These are phyloP conservation scores for Alternaria sp. DNA, from an alignment of 2,329 filamentous ascomycete species.

Conservation along the genomic window DNA sequence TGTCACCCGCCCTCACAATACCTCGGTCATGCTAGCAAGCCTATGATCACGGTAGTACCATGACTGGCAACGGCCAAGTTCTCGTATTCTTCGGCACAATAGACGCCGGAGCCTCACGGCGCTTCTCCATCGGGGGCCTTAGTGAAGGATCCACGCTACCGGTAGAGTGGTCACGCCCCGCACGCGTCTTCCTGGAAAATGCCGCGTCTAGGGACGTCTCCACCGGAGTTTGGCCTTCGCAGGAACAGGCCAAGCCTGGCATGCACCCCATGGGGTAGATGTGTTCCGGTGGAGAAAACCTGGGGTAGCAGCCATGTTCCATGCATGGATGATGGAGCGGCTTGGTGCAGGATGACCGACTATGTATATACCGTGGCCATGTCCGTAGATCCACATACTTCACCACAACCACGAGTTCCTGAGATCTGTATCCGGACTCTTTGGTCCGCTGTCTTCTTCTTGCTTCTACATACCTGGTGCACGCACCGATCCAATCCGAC, in stretches of 20 bases:
- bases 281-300: not conserved
- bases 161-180: not conserved
- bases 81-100: not conserved
- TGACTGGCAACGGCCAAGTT: not conserved
- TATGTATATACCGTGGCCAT: not conserved
- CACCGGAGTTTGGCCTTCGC: not conserved
- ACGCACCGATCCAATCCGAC: not conserved
- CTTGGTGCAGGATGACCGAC: not conserved
- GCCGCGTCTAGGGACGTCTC: not conserved
- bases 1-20: not conserved
- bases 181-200: not conserved
- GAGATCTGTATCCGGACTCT: not conserved
- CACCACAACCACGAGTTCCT: not conserved
- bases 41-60: not conserved
- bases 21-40: not conserved
- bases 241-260: not conserved
- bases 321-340: not conserved
- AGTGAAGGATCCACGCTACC: not conserved
- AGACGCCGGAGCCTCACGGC: not conserved
- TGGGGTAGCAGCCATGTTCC: not conserved
- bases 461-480: not conserved
- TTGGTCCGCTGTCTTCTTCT: not conserved
- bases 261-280: slow-evolving; percentile 1
- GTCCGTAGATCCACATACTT: not conserved
- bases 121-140: not conserved